These are phyloP conservation scores for Scytalidium sp. DNA, from an alignment of 2,329 filamentous ascomycete genomes.

Conservation along the genomic window DNA sequence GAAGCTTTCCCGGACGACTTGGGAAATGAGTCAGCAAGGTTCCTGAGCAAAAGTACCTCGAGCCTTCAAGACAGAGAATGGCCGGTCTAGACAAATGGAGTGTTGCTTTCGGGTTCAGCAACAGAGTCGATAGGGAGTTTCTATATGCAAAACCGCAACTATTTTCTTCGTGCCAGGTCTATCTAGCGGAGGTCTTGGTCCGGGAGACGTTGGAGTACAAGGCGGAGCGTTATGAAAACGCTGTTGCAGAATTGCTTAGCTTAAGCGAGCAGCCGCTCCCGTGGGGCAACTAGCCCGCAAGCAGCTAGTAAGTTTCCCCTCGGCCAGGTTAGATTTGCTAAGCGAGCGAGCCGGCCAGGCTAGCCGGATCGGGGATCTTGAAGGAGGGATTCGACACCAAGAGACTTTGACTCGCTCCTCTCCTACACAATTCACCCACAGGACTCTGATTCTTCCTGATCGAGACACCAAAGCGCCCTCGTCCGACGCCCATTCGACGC, in stretches of 20 bases:
- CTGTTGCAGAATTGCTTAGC: neutral
- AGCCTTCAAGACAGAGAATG: too few species aligned
- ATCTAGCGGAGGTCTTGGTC: too few species aligned
- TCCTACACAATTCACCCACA: neutral
- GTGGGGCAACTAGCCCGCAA: neutral
- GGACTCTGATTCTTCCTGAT: neutral
- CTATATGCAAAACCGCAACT: too few species aligned
- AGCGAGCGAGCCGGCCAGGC: neutral
- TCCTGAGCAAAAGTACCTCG: too few species aligned
- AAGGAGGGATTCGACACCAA: neutral
- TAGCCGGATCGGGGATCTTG: neutral
- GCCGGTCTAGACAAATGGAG: too few species aligned
- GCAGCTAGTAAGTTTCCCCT: neutral
- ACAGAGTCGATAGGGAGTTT: too few species aligned
- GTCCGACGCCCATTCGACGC: neutral
- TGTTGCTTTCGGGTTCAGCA: too few species aligned
- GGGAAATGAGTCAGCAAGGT: too few species aligned
- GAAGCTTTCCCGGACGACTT: too few species aligned
- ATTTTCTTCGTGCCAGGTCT: too few species aligned
- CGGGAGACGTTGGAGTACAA: conserved; percentile 3
- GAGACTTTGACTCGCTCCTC: neutral
- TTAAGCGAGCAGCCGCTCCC: neutral
- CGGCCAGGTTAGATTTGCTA: neutral
- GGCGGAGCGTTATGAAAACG: conserved; percentile 2
- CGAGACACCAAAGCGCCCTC: neutral